Evolutionary conservation across 768 basidiomycete species (phyloP), one percentile per base, ranked within the genome.

Genomic region (Boletus reticulatus): DNA sequence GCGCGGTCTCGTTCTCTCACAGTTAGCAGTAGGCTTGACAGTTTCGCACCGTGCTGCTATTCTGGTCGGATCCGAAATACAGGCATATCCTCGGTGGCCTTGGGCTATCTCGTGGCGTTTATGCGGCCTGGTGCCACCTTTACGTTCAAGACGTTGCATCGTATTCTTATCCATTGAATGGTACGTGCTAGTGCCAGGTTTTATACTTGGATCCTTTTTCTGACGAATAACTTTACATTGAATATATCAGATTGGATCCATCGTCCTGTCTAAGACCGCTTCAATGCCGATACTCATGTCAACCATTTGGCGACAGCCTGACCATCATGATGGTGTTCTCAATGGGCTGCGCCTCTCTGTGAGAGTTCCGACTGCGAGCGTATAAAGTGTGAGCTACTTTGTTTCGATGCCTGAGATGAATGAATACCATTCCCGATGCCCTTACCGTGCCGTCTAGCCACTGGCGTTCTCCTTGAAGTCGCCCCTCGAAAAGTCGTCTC

Each of bases 21-120:
- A 29, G n/a, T n/a, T n/a, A n/a, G n/a, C n/a, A 22, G 22, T 22
- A n/a, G n/a, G n/a, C n/a, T n/a, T n/a, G n/a, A n/a, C n/a, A n/a
- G n/a, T 22, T 22, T 22, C 22, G 29, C 9, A 29, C 29, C 27
- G 27, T 27, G 2, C 27, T 27, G 27, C 27, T 27, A 27, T 27
- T 27, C 27, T 27, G 8, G 27, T 27, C 8, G 27, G 27, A 29
- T 9, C 27, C 27, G 27, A 29, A 29, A 29, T 29, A 29, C 27
- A 29, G 29, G 29, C 8, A 29, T 29, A 29, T 29, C 29, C 29
- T 29, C 29, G 29, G 29, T 29, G 9, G 29, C 29, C 29, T 36
- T 49, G 34, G 34, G 10, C 22, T 29, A 43, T 52, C 32, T 42
- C 22, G 58, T 60, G 69, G 69, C 17, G 60, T 63, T 69, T 69